Percentiles rank a stretch among this genome's conserved stretches.
Evolutionary conservation across 176 grass and related monocot genomes (phyloP).

Genomic region (Cenchrus purpureus): DNA sequence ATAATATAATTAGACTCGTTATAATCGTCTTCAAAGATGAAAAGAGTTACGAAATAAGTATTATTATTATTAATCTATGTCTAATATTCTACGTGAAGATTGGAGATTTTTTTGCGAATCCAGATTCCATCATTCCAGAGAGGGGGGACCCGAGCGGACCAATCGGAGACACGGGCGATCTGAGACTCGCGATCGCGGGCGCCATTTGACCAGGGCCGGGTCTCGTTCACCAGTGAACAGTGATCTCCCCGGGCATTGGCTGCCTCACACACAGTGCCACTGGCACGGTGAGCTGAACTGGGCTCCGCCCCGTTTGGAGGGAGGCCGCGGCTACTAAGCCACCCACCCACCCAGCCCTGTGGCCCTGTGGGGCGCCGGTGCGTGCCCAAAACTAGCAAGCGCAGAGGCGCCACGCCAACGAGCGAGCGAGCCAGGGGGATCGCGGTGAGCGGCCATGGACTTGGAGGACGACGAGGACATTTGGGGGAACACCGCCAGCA

Average conservation of each 20-base stretch:
- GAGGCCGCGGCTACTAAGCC: conserved; percentile 11
- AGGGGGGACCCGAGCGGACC: neutral
- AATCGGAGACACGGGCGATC: neutral
- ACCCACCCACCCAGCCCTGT: neutral
- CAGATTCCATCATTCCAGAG: neutral
- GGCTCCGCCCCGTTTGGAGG: neutral
- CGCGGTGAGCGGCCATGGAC: conserved; percentile 10
- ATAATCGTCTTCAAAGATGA: too few species aligned
- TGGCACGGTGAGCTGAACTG: neutral
- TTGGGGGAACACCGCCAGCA: conserved; percentile 47
- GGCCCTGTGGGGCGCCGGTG: conserved; percentile 23
- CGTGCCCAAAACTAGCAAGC: conserved; percentile 42
- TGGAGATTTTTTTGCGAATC: too few species aligned
- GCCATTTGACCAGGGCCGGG: neutral
- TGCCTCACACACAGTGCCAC: neutral
- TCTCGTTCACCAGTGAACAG: neutral
- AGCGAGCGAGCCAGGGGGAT: neutral
- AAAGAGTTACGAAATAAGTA: too few species aligned
- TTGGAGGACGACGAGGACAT: conserved; percentile 53
- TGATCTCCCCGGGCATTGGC: neutral
- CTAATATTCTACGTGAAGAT: too few species aligned
- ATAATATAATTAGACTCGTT: too few species aligned
- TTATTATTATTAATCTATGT: too few species aligned
- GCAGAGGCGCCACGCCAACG: neutral
- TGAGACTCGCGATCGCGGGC: neutral